These are phyloP conservation scores for Fraxinus platypoda DNA, from an alignment of 305 asterid genomes.

Conservation along the genomic window DNA sequence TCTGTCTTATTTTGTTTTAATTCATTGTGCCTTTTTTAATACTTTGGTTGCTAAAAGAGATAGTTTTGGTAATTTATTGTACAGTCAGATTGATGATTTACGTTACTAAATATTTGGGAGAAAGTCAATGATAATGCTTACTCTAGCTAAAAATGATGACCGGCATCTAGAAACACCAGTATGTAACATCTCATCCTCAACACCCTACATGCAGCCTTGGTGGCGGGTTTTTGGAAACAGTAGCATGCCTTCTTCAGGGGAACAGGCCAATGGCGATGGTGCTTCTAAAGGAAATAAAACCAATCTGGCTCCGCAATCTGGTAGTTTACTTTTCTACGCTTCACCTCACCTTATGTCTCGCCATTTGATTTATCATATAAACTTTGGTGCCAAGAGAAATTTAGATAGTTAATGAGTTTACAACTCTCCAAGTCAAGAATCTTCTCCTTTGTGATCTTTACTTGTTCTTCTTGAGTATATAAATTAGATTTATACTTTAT, in stretches of 20 bases:
- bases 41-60: background rate
- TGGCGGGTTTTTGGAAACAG: constrained; percentile 62
- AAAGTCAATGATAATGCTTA: constrained; percentile 52
- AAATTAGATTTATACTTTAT: background rate
- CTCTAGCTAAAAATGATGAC: constrained; percentile 50
- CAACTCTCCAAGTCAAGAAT: background rate
- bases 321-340: constrained; percentile 32
- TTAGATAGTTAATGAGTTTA: background rate
- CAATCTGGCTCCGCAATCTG: constrained; percentile 34
- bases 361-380: background rate
- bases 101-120: constrained; percentile 29
- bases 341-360: background rate
- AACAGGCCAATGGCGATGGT: constrained; percentile 36
- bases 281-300: constrained; percentile 34
- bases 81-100: constrained; percentile 30
- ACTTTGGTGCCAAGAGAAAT: background rate
- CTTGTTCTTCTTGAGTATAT: background rate
- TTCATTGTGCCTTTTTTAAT: background rate
- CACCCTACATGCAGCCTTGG: constrained; percentile 59
- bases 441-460: background rate
- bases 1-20: background rate
- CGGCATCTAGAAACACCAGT: constrained; percentile 45
- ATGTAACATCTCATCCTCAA: constrained; percentile 34
- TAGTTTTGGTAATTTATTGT: background rate
- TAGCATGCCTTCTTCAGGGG: constrained; percentile 45